Evolutionary conservation across 2,329 filamentous ascomycete genomes (phyloP).

Genomic region (Penicillium sp.): DNA sequence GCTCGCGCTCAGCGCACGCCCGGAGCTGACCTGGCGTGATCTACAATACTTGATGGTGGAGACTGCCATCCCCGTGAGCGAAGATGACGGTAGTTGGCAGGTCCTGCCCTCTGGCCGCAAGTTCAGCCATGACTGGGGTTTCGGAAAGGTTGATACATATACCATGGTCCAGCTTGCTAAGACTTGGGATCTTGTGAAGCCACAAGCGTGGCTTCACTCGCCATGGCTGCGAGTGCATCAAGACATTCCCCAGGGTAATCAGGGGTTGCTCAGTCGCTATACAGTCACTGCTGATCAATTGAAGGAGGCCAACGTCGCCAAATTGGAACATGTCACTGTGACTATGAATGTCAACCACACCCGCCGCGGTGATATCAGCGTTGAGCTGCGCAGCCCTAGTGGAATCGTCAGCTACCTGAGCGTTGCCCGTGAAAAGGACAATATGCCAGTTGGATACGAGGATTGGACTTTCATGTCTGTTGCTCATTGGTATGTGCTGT

Average conservation of each 20-base stretch:
- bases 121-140: constrained; percentile 93
- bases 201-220: constrained; percentile 90
- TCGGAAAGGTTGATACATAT: constrained; percentile 90
- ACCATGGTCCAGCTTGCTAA: constrained; percentile 82
- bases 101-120: constrained; percentile 76
- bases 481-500: constrained; percentile 74
- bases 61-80: constrained; percentile 77
- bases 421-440: constrained; percentile 69
- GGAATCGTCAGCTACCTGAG: constrained; percentile 83
- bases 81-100: constrained; percentile 75
- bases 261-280: constrained; percentile 77
- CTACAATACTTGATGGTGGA: constrained; percentile 87
- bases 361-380: constrained; percentile 85
- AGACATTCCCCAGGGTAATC: constrained; percentile 77
- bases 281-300: constrained; percentile 81
- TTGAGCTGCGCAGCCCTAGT: constrained; percentile 82
- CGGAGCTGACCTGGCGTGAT: constrained; percentile 89
- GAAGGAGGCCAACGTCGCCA: constrained; percentile 75
- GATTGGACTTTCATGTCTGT: constrained; percentile 99
- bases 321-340: constrained; percentile 90
- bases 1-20: constrained; percentile 78
- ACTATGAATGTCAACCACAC: constrained; percentile 95
- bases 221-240: constrained; percentile 92
- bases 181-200: constrained; percentile 83
- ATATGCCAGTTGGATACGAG: constrained; percentile 67